These are phyloP conservation scores for Saturnispora quitensis DNA, from an alignment of 805 yeast genomes.

Conservation along the genomic window DNA sequence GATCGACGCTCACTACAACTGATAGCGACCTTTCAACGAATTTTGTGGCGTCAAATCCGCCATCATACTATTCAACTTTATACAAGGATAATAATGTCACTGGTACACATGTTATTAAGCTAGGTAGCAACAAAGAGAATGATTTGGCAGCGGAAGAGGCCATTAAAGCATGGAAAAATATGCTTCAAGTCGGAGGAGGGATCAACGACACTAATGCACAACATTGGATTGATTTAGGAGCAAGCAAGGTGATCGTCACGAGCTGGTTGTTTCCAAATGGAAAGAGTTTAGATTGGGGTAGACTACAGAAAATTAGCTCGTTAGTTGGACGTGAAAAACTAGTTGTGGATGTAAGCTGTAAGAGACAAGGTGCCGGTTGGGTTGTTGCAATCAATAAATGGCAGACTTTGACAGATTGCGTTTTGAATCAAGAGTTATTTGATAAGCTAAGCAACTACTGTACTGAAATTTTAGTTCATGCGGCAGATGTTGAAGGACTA, in stretches of 20 bases:
- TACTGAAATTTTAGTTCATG: conserved; percentile 85
- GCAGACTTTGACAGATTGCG: conserved; percentile 77
- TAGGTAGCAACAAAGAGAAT: conserved; percentile 69
- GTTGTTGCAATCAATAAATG: conserved; percentile 96
- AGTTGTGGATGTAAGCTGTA: conserved; percentile 88
- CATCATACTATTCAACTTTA: conserved; percentile 65
- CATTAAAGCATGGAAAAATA: conserved; percentile 58
- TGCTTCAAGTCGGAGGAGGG: conserved; percentile 90
- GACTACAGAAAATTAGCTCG: conserved; percentile 41
- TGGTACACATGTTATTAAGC: conserved; percentile 90
- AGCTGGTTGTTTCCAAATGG: conserved; percentile 80
- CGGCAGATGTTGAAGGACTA: conserved; percentile 97
- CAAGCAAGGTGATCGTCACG: conserved; percentile 84
- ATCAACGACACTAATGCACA: conserved; percentile 66
- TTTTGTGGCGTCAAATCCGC: conserved; percentile 66
- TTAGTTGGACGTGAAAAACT: conserved; percentile 57
- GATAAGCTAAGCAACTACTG: conserved; percentile 52
- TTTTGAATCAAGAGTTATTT: conserved; percentile 47
- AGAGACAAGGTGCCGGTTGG: conserved; percentile 48
- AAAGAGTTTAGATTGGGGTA: conserved; percentile 35
- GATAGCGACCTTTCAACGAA: conserved; percentile 49
- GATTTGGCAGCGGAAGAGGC: conserved; percentile 80
- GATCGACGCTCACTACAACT: conserved; percentile 62
- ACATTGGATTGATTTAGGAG: conserved; percentile 67
- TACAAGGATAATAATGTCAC: conserved; percentile 48